Conservation (phyloP, 306 rosid genomes). For the Vicia villosa region DNA sequence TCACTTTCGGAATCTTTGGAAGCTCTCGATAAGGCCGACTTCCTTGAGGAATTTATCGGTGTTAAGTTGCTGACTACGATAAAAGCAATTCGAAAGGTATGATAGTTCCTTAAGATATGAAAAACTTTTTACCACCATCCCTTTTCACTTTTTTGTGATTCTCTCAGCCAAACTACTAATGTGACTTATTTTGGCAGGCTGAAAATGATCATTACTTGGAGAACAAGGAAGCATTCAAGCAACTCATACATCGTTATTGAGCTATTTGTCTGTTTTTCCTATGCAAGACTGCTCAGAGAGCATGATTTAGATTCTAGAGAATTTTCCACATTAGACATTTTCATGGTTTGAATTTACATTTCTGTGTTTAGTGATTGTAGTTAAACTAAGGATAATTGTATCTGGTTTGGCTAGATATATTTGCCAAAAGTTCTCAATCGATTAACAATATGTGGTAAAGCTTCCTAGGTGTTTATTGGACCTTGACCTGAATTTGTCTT, state of each 20-base stretch:
- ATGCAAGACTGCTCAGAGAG: no score
- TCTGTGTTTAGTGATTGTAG: background rate
- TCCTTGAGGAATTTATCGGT: constrained; percentile 56
- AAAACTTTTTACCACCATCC: background rate
- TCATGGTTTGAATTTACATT: background rate
- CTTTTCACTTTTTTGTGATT: background rate
- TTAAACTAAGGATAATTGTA: background rate
- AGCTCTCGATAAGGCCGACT: constrained; percentile 64
- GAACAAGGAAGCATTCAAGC: constrained; percentile 75
- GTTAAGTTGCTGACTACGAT: constrained; percentile 67
- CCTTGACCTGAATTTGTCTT: no score
- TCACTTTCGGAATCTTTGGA: constrained; percentile 80
- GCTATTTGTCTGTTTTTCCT: no score
- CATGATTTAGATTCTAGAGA: constrained; percentile 5
- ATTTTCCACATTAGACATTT: background rate
- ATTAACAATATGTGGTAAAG: no score
- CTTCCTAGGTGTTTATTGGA: no score
- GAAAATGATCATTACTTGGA: constrained; percentile 66
- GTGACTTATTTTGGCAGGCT: constrained; percentile 54
- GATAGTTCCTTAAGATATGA: background rate
- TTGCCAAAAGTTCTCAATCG: no score
- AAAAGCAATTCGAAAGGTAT: constrained; percentile 80
- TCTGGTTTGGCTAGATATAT: no score
- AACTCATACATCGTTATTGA: constrained; percentile 69
- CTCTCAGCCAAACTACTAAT: background rate